Evolutionary conservation across 768 basidiomycete species (phyloP), one percentile per base, ranked within the genome.

Genomic region (Baorangia bicolor): DNA sequence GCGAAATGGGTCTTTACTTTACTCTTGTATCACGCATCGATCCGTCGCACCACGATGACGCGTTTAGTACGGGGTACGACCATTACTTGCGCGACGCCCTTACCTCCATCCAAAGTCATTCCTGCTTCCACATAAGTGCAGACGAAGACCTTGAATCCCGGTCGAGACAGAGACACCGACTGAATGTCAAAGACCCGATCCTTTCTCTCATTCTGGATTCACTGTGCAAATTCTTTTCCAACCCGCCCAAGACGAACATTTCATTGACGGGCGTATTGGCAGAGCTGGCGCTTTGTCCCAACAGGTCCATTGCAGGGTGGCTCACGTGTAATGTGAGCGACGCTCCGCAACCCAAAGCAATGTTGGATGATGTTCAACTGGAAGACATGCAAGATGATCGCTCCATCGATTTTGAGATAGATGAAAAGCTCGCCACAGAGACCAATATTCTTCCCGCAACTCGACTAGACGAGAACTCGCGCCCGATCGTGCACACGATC

Each of bases 301-400:
- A 91, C 66, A 82, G 94, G 8, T 92, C 90, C 2, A 76, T 97
- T 25, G 84, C 87, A 0, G 94, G 94, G 1, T 98, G 94, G 94
- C 68, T 97, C 43, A 87, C 92, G 1, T 91, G 90, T 65, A 79
- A 78, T 13, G 57, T 74, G 5, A 77, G 72, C 49, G 81, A 87
- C 12, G 59, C 65, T 16, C 58, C 63, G 9, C 68, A 58, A 23
- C 34, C 49, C 52, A 59, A 44, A 25, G 28, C 21, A 14, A 25
- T 11, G 43, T 58, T 39, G 21, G 59, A 65, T 42, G 46, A 57
- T 54, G 42, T 52, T 31, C 30, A 23, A 47, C 18, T 25, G 13
- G 75, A 77, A 34, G 79, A 81, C 56, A 84, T 85, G 58, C 83
- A 81, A 16, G 92, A 94, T 59, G 92, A 94, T 67, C 83, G 86